These are phyloP conservation scores for Diplodia scrobiculata DNA, from an alignment of 2,329 filamentous ascomycete genomes.

Conservation along the genomic window DNA sequence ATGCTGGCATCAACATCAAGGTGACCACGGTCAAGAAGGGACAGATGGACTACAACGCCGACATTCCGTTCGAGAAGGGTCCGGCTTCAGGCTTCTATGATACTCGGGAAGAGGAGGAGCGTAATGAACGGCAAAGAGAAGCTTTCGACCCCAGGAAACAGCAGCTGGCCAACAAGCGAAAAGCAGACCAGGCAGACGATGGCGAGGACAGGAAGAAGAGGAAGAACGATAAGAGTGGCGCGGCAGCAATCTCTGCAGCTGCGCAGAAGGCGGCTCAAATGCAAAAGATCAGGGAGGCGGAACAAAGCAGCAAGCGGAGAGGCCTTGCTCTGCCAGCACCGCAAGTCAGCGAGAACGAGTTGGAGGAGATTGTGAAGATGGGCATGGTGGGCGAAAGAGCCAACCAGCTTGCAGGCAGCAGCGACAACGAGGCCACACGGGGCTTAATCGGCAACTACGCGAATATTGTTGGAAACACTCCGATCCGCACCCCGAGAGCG, in stretches of 20 bases:
- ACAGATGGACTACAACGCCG: slow-evolving; percentile 99
- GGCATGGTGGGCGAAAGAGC: slow-evolving; percentile 89
- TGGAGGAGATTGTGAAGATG: slow-evolving; percentile 99
- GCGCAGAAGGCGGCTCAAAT: slow-evolving; percentile 91
- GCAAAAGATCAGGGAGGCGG: slow-evolving; percentile 92
- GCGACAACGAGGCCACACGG: slow-evolving; percentile 81
- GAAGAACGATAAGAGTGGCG: slow-evolving; percentile 82
- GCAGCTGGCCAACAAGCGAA: slow-evolving; percentile 87
- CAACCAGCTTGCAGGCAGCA: slow-evolving; percentile 70
- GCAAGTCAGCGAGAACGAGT: slow-evolving; percentile 87
- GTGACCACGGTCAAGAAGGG: slow-evolving; percentile 87
- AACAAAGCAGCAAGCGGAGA: slow-evolving; percentile 91
- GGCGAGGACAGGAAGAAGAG: slow-evolving; percentile 75
- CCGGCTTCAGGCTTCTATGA: slow-evolving; percentile 90
- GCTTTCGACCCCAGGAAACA: slow-evolving; percentile 91
- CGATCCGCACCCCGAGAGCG: slow-evolving; percentile 88
- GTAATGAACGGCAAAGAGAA: slow-evolving; percentile 81
- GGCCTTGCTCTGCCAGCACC: slow-evolving; percentile 81
- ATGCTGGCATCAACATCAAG: slow-evolving; percentile 97
- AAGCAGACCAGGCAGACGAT: slow-evolving; percentile 85
- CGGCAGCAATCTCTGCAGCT: slow-evolving; percentile 78
- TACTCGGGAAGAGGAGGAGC: slow-evolving; percentile 75
- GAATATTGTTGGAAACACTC: slow-evolving; percentile 75
- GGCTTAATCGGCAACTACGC: slow-evolving; percentile 87
- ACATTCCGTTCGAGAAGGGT: slow-evolving; percentile 96